Percentiles rank a stretch among this genome's conserved stretches.
These are phyloP conservation scores for Corymbia calophylla DNA, from an alignment of 441 rosid species.

Conservation along the genomic window DNA sequence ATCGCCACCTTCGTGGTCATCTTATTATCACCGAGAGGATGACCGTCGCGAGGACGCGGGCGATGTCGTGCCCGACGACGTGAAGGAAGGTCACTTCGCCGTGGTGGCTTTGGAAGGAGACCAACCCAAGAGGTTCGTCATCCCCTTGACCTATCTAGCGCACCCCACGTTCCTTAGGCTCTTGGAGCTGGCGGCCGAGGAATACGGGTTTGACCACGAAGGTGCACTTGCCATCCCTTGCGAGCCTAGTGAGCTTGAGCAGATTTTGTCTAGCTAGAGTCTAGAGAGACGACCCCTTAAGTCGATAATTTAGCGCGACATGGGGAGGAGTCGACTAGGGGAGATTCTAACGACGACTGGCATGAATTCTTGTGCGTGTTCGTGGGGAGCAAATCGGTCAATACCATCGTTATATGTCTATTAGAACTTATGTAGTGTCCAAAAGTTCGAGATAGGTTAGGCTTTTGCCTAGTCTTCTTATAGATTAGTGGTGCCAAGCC, in stretches of 20 bases:
- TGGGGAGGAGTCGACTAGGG: neutral
- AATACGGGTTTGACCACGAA: slow-evolving; percentile 3
- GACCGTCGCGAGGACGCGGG: neutral
- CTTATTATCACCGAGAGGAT: neutral
- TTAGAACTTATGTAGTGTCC: neutral
- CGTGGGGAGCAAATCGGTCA: neutral
- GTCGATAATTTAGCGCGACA: neutral
- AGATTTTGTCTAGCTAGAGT: neutral
- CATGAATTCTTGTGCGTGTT: neutral
- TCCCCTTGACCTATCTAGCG: neutral
- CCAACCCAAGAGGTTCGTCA: slow-evolving; percentile 2
- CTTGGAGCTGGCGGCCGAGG: slow-evolving; percentile 11
- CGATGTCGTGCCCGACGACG: slow-evolving; percentile 4
- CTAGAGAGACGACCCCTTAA: neutral
- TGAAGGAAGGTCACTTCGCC: slow-evolving; percentile 18
- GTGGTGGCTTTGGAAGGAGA: slow-evolving; percentile 6
- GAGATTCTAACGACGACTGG: neutral
- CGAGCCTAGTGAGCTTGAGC: neutral
- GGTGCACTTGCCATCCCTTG: slow-evolving; percentile 13
- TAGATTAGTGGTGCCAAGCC: neutral
- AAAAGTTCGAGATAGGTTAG: neutral
- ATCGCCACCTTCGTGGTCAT: neutral
- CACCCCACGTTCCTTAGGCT: slow-evolving; percentile 5
- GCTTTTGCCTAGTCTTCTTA: neutral
- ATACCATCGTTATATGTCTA: neutral